Evolutionary conservation across 768 basidiomycete genomes (phyloP).

Genomic region (Holtermanniella nyarrowii): DNA sequence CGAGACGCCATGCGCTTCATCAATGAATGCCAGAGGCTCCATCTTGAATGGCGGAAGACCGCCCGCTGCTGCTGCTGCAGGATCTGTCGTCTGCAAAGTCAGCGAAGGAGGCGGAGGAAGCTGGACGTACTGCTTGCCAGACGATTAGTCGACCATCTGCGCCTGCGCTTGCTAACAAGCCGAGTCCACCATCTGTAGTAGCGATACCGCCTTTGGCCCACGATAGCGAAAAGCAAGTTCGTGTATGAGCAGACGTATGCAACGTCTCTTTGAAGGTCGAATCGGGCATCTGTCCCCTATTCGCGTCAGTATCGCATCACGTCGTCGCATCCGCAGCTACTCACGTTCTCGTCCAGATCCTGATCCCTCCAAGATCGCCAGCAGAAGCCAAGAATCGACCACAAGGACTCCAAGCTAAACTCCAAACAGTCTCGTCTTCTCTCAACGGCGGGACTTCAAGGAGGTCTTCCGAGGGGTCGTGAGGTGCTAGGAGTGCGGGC

Average conservation of each 20-base stretch:
- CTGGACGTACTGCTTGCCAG: conserved; percentile 53
- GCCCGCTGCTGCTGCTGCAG: not conserved
- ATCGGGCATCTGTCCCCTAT: conserved; percentile 25
- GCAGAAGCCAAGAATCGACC: conserved; percentile 74
- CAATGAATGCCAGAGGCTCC: conserved; percentile 48
- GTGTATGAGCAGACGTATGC: conserved; percentile 25
- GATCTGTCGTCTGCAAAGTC: not conserved
- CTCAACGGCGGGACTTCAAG: conserved; percentile 30
- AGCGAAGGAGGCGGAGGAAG: too few relatives aligned
- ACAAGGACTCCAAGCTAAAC: conserved; percentile 64
- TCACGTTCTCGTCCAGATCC: conserved; percentile 63
- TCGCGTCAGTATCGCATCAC: not conserved
- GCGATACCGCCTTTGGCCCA: conserved; percentile 18
- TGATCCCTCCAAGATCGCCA: conserved; percentile 72
- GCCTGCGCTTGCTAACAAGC: conserved; percentile 75
- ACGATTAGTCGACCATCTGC: conserved; percentile 75
- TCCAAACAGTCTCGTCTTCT: conserved; percentile 71
- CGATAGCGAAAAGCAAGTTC: conserved; percentile 25
- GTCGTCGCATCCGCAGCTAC: conserved; percentile 1
- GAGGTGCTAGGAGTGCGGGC: conserved; percentile 6
- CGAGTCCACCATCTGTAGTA: conserved; percentile 43
- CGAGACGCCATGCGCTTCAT: conserved; percentile 64
- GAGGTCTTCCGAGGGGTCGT: conserved; percentile 5
- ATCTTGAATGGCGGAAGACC: not conserved
- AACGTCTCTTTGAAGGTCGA: conserved; percentile 19